Evolutionary conservation across 2,329 filamentous ascomycete genomes (phyloP).

Genomic region (Harringtonia lauricola): DNA sequence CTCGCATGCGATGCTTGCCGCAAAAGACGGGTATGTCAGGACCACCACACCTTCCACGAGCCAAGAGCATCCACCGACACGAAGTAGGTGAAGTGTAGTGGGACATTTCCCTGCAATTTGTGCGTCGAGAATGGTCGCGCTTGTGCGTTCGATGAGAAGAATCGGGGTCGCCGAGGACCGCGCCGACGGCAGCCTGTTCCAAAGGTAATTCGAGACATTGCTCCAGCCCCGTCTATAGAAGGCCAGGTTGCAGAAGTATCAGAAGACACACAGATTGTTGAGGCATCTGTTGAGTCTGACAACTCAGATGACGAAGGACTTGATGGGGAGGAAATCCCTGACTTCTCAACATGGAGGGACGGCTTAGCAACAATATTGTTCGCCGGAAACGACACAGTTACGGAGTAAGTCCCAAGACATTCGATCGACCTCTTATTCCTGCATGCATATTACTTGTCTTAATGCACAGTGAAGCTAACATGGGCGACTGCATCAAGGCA

Average conservation of each 20-base stretch:
- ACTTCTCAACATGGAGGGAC: neutral
- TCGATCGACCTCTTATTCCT: no score
- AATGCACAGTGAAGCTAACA: no score
- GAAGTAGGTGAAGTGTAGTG: neutral
- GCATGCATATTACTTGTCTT: no score
- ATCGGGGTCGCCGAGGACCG: neutral
- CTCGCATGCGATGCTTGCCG: neutral
- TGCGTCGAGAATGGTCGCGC: neutral
- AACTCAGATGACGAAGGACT: neutral
- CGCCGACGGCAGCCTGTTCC: neutral
- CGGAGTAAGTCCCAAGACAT: neutral
- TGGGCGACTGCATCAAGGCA: neutral
- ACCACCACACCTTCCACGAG: no score
- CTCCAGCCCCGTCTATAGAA: neutral
- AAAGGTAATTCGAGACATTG: neutral
- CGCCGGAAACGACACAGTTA: neutral
- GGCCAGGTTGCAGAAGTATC: neutral
- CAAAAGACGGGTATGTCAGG: slow-evolving; percentile 1
- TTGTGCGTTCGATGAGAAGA: neutral
- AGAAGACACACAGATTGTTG: neutral
- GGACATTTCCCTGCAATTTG: neutral
- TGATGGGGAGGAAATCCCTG: neutral
- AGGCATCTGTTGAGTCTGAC: neutral
- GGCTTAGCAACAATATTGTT: neutral
- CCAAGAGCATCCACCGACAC: neutral